Percentiles rank a stretch among this genome's conserved stretches.
phyloP scores from a whole-genome alignment of 148 eudicot species.

The Chenopodium berlandieri region DNA sequence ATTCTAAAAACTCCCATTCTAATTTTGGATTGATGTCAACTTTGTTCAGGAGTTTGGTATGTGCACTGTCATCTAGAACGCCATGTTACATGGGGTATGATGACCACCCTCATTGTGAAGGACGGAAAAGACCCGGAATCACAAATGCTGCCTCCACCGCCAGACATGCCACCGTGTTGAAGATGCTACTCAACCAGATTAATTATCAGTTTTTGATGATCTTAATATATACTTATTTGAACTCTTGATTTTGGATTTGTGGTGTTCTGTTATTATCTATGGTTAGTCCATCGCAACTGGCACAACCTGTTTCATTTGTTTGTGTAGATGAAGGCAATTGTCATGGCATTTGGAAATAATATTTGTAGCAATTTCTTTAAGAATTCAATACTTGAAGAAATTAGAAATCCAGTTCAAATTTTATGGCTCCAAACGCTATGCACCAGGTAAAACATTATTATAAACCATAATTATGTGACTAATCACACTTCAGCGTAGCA shows the following conservation, averaged over 20 bases:
- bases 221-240: background rate
- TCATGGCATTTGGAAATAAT: background rate
- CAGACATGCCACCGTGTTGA: slow-evolving; percentile 38
- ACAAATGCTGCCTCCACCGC: slow-evolving; percentile 31
- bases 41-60: slow-evolving; percentile 40
- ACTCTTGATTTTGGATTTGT: background rate
- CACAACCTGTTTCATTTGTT: background rate
- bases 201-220: too few species aligned
- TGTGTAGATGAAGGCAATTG: background rate
- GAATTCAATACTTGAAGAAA: background rate
- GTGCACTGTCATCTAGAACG: slow-evolving; percentile 41
- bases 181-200: background rate
- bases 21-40: background rate
- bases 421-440: background rate
- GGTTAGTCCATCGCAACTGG: background rate
- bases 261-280: background rate
- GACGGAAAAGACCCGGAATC: slow-evolving; percentile 20
- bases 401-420: background rate
- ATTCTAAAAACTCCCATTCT: background rate
- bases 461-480: background rate
- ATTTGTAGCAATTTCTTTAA: background rate
- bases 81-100: slow-evolving; percentile 40
- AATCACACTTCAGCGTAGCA: background rate
- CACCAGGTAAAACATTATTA: background rate
- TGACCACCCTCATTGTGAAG: slow-evolving; percentile 33